A percentile compares a stretch with the other conserved stretches of the same genome.
Conservation (phyloP, 2,329 filamentous ascomycete genomes). For the Metarhizium sp. region DNA sequence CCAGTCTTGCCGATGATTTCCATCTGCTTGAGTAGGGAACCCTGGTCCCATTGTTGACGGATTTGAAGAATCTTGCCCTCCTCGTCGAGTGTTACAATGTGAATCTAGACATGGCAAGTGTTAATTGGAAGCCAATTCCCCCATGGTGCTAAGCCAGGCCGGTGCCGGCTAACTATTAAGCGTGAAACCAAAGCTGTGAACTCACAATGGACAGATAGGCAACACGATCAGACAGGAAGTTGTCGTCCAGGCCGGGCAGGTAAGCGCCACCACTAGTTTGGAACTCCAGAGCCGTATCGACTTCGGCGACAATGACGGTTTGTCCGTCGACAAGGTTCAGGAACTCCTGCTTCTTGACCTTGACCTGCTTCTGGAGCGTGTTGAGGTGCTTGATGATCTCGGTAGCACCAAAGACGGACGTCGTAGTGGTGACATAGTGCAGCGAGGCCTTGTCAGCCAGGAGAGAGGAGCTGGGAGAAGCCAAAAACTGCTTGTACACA, state of each 20-base stretch:
- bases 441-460: constrained; percentile 59
- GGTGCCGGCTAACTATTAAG: background rate
- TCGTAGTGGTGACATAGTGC: constrained; percentile 86
- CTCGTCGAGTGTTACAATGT: constrained; percentile 77
- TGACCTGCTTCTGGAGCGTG: constrained; percentile 61
- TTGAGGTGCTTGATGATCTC: constrained; percentile 78
- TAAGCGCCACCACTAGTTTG: constrained; percentile 72
- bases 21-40: constrained; percentile 80
- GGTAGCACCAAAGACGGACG: constrained; percentile 57
- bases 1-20: constrained; percentile 87
- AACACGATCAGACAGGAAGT: constrained; percentile 77
- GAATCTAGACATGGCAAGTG: constrained; percentile 45
- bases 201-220: constrained; percentile 75
- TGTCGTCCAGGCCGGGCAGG: constrained; percentile 84
- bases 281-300: constrained; percentile 79
- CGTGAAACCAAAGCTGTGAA: constrained; percentile 12
- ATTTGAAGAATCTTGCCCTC: constrained; percentile 76
- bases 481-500: constrained; percentile 64
- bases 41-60: constrained; percentile 92
- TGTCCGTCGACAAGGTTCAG: constrained; percentile 64
- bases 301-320: constrained; percentile 68
- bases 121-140: background rate
- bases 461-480: constrained; percentile 52
- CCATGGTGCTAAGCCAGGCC: background rate
- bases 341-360: constrained; percentile 73